Base-by-base conservation (phyloP, 2,329 filamentous ascomycete genomes). In the Diaporthe velutina region DNA sequence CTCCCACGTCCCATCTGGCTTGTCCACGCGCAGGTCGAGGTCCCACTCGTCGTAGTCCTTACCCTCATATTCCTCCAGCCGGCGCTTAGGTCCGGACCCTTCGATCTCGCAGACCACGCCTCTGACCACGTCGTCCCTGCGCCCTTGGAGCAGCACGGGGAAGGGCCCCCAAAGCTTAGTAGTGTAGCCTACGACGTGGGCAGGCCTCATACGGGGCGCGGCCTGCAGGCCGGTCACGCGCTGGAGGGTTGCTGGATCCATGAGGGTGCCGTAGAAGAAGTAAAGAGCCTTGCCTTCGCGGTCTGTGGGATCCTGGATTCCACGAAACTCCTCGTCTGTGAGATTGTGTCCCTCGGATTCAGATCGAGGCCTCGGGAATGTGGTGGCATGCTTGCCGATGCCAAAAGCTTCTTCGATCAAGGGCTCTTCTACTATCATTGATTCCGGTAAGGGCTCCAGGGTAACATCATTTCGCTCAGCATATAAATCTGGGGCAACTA, bases 191-290 rank as follows among this genome's bases (percentile, higher is more conserved):
- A 67, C 12, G 17, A 50, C 61, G 22, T 67, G 61, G 28, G 42
- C 61, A 1, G 61, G 61, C 42, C 22, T 50, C 61, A 67, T 52
- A 6, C 42, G 28, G 12, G 61, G 61, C 13, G 8, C 42, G 2
- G 28, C 2, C 0, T 33, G 28, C 10, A 67, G 30, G 9, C 61
- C 61, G 0, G 42, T 50, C 40, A 67, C 61, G 7, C 42, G 61
- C 12, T 67, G 61, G 19, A 67, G 42, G 28, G 61, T 67, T 2
- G 42, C 61, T 9, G 61, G 42, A 9, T 67, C 61, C 61, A 67
- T 67, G 30, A 67, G 61, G 1, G 61, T 67, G 42, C 61, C 61
- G 30, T 67, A 67, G 61, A 67, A 67, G 30, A 67, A 67, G 13
- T 67, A 67, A 10, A 67, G 28, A 1, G 42, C 45, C 22, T 67